Conservation (phyloP, 2,329 filamentous ascomycete genomes). For the Fusarium longipes region DNA sequence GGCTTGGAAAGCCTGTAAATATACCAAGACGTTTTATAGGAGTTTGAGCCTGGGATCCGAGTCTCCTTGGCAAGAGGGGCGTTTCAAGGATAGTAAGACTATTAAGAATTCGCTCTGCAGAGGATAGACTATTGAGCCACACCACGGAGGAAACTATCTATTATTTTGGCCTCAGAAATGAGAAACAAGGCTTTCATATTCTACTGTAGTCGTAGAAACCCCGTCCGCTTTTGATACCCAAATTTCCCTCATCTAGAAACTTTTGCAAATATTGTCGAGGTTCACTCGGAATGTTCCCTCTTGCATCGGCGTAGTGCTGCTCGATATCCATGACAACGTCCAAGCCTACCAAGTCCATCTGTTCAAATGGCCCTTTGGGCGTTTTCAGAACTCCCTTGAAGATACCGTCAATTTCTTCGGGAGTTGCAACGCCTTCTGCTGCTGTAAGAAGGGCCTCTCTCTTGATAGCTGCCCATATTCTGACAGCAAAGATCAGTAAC, state of each 20-base stretch:
- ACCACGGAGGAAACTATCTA: background rate
- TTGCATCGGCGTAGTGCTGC: slow-evolving; percentile 47
- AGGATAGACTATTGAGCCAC: background rate
- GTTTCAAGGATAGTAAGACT: background rate
- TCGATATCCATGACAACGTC: slow-evolving; percentile 50
- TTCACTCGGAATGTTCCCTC: slow-evolving; percentile 39
- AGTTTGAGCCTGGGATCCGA: background rate
- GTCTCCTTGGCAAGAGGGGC: background rate
- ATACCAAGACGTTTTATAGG: slow-evolving; percentile 5
- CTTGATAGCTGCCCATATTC: slow-evolving; percentile 51
- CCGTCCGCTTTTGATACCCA: slow-evolving; percentile 47
- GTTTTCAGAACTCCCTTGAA: slow-evolving; percentile 49
- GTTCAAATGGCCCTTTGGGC: slow-evolving; percentile 48
- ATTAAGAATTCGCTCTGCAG: background rate
- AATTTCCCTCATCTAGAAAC: slow-evolving; percentile 40
- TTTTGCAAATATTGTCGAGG: slow-evolving; percentile 44
- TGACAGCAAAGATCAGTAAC: slow-evolving; percentile 4
- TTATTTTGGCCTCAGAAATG: background rate
- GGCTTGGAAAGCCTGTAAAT: background rate
- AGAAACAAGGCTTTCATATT: background rate
- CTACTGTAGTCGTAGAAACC: slow-evolving; percentile 45
- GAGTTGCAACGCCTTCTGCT: slow-evolving; percentile 47
- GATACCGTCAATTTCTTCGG: slow-evolving; percentile 48
- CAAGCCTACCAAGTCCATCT: slow-evolving; percentile 49
- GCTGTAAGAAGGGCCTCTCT: slow-evolving; percentile 48